Evolutionary conservation across 345 rosid species (phyloP).

Genomic region (Euphorbia pulcherrima): DNA sequence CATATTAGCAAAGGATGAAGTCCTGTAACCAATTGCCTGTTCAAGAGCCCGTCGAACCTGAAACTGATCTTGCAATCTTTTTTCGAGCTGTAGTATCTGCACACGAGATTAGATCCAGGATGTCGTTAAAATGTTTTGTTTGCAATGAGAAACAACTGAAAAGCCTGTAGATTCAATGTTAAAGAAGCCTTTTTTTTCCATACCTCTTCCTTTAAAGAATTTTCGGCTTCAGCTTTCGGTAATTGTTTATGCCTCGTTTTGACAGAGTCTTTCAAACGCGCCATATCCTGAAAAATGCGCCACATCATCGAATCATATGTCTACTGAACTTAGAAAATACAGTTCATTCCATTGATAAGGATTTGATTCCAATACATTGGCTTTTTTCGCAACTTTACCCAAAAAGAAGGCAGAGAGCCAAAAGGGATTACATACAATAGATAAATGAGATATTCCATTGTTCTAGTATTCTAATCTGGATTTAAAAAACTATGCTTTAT

Average conservation of each 20-base stretch:
- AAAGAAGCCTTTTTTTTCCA: slow-evolving; percentile 16
- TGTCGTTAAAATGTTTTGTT: slow-evolving; percentile 4
- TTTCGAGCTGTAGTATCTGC: slow-evolving; percentile 84
- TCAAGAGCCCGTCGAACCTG: slow-evolving; percentile 69
- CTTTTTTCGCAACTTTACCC: slow-evolving; percentile 2
- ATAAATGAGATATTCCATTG: too few relatives aligned
- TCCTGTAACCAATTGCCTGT: slow-evolving; percentile 68
- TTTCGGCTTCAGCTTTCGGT: slow-evolving; percentile 44
- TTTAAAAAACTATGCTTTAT: neutral
- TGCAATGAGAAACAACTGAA: too few relatives aligned
- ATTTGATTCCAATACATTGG: slow-evolving; percentile 16
- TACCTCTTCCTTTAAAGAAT: slow-evolving; percentile 85
- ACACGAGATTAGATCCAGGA: slow-evolving; percentile 3
- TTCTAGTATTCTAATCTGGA: neutral
- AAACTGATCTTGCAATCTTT: slow-evolving; percentile 71
- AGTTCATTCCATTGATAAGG: slow-evolving; percentile 13
- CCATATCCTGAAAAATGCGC: slow-evolving; percentile 56
- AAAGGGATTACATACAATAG: neutral
- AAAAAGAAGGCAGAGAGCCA: slow-evolving; percentile 7
- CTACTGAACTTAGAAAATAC: neutral
- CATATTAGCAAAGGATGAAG: slow-evolving; percentile 36
- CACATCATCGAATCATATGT: neutral
- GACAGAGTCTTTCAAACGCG: too few relatives aligned
- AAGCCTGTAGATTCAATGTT: neutral
- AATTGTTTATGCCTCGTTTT: slow-evolving; percentile 44